These are phyloP conservation scores for Cyberlindnera sargentensis DNA, from an alignment of 805 yeast genomes.

Conservation along the genomic window DNA sequence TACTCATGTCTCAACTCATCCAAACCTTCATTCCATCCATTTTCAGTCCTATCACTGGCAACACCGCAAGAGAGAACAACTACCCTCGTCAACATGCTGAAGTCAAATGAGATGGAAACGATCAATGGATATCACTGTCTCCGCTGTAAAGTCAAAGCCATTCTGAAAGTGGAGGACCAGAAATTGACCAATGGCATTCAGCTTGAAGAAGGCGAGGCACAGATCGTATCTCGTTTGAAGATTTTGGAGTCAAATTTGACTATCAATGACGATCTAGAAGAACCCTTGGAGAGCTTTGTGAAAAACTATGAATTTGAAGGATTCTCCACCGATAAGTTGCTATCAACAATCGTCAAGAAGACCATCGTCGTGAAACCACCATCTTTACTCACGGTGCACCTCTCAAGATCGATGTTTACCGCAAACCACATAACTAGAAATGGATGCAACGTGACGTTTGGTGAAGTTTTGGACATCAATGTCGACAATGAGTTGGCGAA, in stretches of 20 bases:
- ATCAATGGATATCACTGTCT: constrained; percentile 78
- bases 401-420: constrained; percentile 75
- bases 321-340: constrained; percentile 37
- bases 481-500: constrained; percentile 34
- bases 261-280: constrained; percentile 63
- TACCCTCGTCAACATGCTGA: constrained; percentile 46
- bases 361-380: constrained; percentile 63
- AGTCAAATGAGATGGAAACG: constrained; percentile 53
- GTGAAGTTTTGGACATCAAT: constrained; percentile 43
- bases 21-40: constrained; percentile 49
- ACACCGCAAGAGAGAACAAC: constrained; percentile 52
- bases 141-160: constrained; percentile 49
- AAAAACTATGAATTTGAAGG: constrained; percentile 38
- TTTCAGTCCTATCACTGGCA: constrained; percentile 65
- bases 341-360: constrained; percentile 62
- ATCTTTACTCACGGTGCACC: constrained; percentile 64
- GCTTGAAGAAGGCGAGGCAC: constrained; percentile 25
- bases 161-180: constrained; percentile 29
- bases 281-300: constrained; percentile 40
- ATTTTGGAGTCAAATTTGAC: constrained; percentile 30
- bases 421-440: constrained; percentile 66
- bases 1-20: constrained; percentile 57
- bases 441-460: constrained; percentile 62
- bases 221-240: constrained; percentile 29
- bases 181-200: constrained; percentile 9